A percentile compares a stretch with the other conserved stretches of the same genome.
Conservation (phyloP, 2,329 filamentous ascomycete species). For the Fonsecaea multimorphosa region DNA sequence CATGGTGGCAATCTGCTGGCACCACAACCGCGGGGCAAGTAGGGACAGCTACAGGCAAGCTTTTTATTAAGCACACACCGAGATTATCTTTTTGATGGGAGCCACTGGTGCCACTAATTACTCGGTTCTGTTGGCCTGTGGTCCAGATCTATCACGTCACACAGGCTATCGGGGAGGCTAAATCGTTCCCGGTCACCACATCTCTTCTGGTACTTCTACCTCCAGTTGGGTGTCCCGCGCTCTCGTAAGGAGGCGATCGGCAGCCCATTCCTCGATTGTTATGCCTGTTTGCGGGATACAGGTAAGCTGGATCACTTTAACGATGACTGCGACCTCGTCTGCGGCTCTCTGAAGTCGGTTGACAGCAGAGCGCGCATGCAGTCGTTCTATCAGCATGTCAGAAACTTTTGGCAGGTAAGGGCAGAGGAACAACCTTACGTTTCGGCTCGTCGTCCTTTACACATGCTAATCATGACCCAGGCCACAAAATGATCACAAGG, state of each 20-base stretch:
- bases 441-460: background rate
- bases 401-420: slow-evolving; percentile 24
- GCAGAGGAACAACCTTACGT: background rate
- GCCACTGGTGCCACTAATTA: too few species aligned
- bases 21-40: background rate
- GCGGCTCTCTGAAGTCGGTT: slow-evolving; percentile 7
- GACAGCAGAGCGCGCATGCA: slow-evolving; percentile 22
- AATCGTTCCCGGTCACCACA: slow-evolving; percentile 16
- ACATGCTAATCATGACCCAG: slow-evolving; percentile 18
- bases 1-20: slow-evolving; percentile 10
- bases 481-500: slow-evolving; percentile 17
- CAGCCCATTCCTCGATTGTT: background rate
- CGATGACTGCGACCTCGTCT: slow-evolving; percentile 11
- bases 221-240: background rate
- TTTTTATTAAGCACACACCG: slow-evolving; percentile 13
- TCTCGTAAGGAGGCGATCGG: background rate
- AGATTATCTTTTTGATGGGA: background rate
- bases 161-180: slow-evolving; percentile 30
- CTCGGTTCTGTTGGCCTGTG: background rate
- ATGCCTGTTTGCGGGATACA: background rate
- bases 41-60: background rate
- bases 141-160: background rate
- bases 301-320: slow-evolving; percentile 5
- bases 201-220: too few species aligned
- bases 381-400: slow-evolving; percentile 22